Percentiles rank a stretch among this genome's conserved stretches.
Evolutionary conservation across 495 filamentous ascomycete species (phyloP).

Genomic region (Daldinia caldariorum): DNA sequence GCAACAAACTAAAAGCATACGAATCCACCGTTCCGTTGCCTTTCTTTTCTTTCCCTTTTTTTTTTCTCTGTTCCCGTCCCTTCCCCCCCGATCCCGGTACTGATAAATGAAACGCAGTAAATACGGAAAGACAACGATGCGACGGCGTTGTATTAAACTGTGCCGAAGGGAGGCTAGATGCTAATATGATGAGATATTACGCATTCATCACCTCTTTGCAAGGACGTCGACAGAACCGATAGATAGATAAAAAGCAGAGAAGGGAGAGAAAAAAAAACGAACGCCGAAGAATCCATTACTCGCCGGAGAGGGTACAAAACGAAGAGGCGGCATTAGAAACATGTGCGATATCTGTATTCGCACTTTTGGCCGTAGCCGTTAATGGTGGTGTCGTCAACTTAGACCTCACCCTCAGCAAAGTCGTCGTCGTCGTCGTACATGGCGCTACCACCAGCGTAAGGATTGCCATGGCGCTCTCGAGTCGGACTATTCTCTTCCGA

Average conservation of each 20-base stretch:
- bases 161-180: neutral
- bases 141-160: neutral
- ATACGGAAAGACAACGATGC: neutral
- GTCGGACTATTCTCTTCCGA: neutral
- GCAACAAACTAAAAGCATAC: neutral
- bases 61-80: neutral
- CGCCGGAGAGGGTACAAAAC: neutral
- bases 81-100: neutral
- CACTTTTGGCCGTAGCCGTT: neutral
- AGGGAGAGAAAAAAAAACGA: neutral
- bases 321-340: neutral
- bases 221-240: neutral
- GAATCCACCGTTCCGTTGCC: neutral
- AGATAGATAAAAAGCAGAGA: constrained; percentile 11
- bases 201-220: neutral
- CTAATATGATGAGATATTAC: neutral
- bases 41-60: neutral
- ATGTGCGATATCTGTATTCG: neutral
- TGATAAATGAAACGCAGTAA: neutral
- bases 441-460: neutral
- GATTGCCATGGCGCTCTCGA: neutral
- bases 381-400: neutral
- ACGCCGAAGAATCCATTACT: neutral
- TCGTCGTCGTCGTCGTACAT: constrained; percentile 8
- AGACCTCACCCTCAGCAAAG: constrained; percentile 37